These are phyloP conservation scores for Aspergillus phoenicis DNA, from an alignment of 2,329 filamentous ascomycete species.

Conservation along the genomic window DNA sequence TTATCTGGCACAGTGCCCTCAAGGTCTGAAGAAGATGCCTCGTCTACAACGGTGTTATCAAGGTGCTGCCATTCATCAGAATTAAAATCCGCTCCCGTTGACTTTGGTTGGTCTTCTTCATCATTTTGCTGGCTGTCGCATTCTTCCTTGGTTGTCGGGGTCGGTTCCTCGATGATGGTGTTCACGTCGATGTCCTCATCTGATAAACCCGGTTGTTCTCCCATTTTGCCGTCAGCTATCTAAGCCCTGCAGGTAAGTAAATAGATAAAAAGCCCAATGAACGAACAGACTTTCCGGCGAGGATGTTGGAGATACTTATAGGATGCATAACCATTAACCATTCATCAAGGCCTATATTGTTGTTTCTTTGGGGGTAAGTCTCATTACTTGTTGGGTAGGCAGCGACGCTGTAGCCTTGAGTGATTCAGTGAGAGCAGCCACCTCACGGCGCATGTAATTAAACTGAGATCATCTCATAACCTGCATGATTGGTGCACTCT, in stretches of 20 bases:
- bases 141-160: neutral
- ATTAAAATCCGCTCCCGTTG: neutral
- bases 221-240: neutral
- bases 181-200: neutral
- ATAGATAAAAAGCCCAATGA: too few relatives aligned
- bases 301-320: neutral
- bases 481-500: too few relatives aligned
- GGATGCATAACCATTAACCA: neutral
- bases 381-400: neutral
- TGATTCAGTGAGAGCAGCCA: too few relatives aligned
- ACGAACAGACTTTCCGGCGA: neutral
- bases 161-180: neutral
- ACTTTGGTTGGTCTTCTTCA: neutral
- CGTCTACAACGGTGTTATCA: neutral
- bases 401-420: neutral
- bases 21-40: neutral
- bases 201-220: neutral
- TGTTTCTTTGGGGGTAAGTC: neutral
- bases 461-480: too few relatives aligned
- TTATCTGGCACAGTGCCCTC: neutral
- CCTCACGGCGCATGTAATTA: too few relatives aligned
- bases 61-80: neutral
- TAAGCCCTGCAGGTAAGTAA: too few relatives aligned
- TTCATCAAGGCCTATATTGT: neutral
- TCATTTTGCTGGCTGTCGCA: neutral